Evolutionary conservation across 2,329 filamentous ascomycete genomes (phyloP), one percentile per base, ranked within the genome.

Genomic region (Microsporum canis): DNA sequence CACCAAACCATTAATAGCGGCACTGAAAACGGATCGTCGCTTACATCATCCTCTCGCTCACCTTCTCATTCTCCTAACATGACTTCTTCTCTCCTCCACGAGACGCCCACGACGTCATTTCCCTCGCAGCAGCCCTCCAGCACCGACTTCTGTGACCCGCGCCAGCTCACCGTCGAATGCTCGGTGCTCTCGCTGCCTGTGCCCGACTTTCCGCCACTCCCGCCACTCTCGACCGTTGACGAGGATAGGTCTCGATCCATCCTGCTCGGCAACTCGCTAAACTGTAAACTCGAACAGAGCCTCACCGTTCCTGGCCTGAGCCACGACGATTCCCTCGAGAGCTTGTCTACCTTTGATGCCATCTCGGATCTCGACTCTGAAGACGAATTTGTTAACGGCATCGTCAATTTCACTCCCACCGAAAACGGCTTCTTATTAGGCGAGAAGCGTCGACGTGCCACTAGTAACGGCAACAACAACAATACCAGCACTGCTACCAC

Each of bases 311-410:
- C 38, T 34, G 36, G 31, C 23, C 36, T 57, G 23, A 27, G 55
- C 55, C 68, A 71, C 58, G 75, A 79, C 67, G 77, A 82, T 66
- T 73, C 76, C 61, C 77, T 80, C 64, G 75, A 82, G 76, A 82
- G 82, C 29, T 80, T 94, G 34, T 86, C 88, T 31, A 79, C 81
- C 6, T 95, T 95, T 67, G 89, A 95, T 73, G 88, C 90, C 66
- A 84, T 95, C 66, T 94, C 91, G 29, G 91, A 95, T 69, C 82
- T 96, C 61, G 91, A 96, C 72, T 91, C 88, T 0, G 91, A 96
- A 69, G 89, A 95, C 81, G 89, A 94, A 71, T 90, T 95, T 69
- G 82, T 84, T 68, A 86, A 84, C 72, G 82, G 83, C 60, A 82
- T 95, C 6, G 85, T 90, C 65, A 84, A 89, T 70, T 87, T 91